Evolutionary conservation across 2,329 filamentous ascomycete species (phyloP).

Genomic region (Amylocarpus encephaloides): DNA sequence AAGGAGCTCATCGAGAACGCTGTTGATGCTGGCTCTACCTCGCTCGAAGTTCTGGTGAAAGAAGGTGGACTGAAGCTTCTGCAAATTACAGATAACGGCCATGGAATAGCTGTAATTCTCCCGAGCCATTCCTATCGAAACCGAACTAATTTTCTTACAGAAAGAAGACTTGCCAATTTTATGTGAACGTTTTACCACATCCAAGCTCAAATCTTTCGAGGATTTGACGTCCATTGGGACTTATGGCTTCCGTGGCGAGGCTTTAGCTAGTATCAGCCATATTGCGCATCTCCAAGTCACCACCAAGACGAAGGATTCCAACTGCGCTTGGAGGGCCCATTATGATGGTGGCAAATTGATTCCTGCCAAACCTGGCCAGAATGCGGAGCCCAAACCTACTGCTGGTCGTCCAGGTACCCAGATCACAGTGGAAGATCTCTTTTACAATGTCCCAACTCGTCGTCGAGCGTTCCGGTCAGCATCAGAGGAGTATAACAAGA

Average conservation of each 20-base stretch:
- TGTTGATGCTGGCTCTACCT: conserved; percentile 92
- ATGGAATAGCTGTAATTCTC: conserved; percentile 75
- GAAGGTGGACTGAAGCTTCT: conserved; percentile 91
- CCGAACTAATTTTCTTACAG: conserved; percentile 37
- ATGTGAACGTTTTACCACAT: conserved; percentile 94
- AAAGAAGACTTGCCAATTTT: conserved; percentile 87
- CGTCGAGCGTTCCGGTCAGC: conserved; percentile 83
- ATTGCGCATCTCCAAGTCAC: conserved; percentile 94
- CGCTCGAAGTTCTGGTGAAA: conserved; percentile 84
- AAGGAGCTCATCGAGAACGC: conserved; percentile 97
- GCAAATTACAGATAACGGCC: conserved; percentile 95
- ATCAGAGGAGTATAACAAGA: conserved; percentile 96
- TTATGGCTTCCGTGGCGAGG: conserved; percentile 97
- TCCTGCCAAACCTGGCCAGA: conserved; percentile 81
- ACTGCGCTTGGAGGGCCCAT: conserved; percentile 82
- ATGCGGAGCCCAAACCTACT: conserved; percentile 75
- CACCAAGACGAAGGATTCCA: conserved; percentile 83
- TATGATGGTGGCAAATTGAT: conserved; percentile 78
- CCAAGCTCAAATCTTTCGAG: conserved; percentile 89
- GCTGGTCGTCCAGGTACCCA: conserved; percentile 88
- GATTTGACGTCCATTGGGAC: conserved; percentile 85
- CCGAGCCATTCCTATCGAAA: conserved; percentile 1
- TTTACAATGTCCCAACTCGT: conserved; percentile 90
- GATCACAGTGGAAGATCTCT: conserved; percentile 93
- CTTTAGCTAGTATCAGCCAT: conserved; percentile 94